Percentiles rank a stretch among this genome's conserved stretches.
These are phyloP conservation scores for Rutstroemia sp. DNA, from an alignment of 2,329 filamentous ascomycete species.

Conservation along the genomic window DNA sequence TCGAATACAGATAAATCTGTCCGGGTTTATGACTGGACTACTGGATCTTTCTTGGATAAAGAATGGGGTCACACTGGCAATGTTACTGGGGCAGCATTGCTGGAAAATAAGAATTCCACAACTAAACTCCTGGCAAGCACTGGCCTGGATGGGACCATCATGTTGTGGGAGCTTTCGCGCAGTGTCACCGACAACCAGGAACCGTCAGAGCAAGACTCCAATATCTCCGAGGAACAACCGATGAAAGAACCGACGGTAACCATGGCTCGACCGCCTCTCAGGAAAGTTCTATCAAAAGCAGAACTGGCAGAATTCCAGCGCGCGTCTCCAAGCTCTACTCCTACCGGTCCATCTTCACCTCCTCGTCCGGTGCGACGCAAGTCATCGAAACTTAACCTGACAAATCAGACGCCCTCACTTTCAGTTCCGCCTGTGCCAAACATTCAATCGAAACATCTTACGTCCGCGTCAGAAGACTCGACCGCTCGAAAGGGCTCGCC, in stretches of 20 bases:
- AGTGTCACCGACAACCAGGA: slow-evolving; percentile 17
- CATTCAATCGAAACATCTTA: slow-evolving; percentile 21
- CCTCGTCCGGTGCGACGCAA: slow-evolving; percentile 47
- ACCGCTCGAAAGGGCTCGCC: slow-evolving; percentile 15
- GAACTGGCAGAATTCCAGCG: slow-evolving; percentile 76
- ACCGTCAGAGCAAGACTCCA: slow-evolving; percentile 12
- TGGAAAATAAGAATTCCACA: slow-evolving; percentile 49
- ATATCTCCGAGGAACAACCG: slow-evolving; percentile 25
- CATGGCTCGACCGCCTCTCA: slow-evolving; percentile 62
- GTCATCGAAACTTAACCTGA: slow-evolving; percentile 44
- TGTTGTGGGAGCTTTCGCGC: slow-evolving; percentile 53
- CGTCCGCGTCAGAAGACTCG: slow-evolving; percentile 25
- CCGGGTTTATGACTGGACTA: slow-evolving; percentile 74
- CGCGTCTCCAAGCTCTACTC: slow-evolving; percentile 34
- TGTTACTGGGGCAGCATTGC: slow-evolving; percentile 74
- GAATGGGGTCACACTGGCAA: slow-evolving; percentile 96
- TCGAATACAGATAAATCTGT: slow-evolving; percentile 96
- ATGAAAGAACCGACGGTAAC: slow-evolving; percentile 37
- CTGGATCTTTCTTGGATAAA: slow-evolving; percentile 69
- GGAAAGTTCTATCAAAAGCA: slow-evolving; percentile 78
- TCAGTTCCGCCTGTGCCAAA: slow-evolving; percentile 21
- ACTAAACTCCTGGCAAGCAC: slow-evolving; percentile 61
- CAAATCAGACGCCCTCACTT: slow-evolving; percentile 43
- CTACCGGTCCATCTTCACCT: slow-evolving; percentile 45
- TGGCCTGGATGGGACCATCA: slow-evolving; percentile 73